These are phyloP conservation scores for Lipomyces lipofer DNA, from an alignment of 805 yeast species.

Conservation along the genomic window DNA sequence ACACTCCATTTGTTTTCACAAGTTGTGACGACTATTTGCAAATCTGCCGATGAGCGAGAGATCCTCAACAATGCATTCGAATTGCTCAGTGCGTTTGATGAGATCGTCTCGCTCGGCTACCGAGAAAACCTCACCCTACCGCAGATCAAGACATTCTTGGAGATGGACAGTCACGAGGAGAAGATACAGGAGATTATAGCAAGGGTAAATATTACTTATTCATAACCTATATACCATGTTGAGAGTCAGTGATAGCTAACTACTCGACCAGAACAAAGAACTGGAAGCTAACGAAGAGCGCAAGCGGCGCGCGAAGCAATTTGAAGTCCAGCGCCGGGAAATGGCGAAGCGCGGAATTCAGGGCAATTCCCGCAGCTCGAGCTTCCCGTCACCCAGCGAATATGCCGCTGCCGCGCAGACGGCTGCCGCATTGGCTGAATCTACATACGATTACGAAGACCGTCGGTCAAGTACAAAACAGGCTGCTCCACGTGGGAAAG, in stretches of 20 bases:
- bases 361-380: constrained; percentile 4
- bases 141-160: constrained; percentile 85
- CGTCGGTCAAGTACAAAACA: constrained; percentile 28
- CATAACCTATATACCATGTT: too few species aligned
- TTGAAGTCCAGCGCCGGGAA: constrained; percentile 56
- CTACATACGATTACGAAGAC: constrained; percentile 26
- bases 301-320: constrained; percentile 88
- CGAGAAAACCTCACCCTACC: constrained; percentile 78
- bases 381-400: constrained; percentile 22
- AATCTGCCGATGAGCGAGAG: constrained; percentile 76
- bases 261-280: constrained; percentile 79
- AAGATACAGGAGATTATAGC: constrained; percentile 96
- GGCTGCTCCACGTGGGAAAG: constrained; percentile 57
- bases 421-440: constrained; percentile 17
- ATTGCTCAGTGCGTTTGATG: constrained; percentile 88
- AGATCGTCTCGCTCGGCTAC: constrained; percentile 84
- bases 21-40: constrained; percentile 71
- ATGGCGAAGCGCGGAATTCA: constrained; percentile 40
- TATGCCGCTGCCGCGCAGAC: constrained; percentile 24
- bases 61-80: constrained; percentile 84
- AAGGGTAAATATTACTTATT: constrained; percentile 10
- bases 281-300: constrained; percentile 96
- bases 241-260: background rate
- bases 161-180: constrained; percentile 98
- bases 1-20: constrained; percentile 84